Percentiles rank a stretch among this genome's conserved stretches.
These are phyloP conservation scores for Amanita thiersii DNA, from an alignment of 768 basidiomycete species.

Conservation along the genomic window DNA sequence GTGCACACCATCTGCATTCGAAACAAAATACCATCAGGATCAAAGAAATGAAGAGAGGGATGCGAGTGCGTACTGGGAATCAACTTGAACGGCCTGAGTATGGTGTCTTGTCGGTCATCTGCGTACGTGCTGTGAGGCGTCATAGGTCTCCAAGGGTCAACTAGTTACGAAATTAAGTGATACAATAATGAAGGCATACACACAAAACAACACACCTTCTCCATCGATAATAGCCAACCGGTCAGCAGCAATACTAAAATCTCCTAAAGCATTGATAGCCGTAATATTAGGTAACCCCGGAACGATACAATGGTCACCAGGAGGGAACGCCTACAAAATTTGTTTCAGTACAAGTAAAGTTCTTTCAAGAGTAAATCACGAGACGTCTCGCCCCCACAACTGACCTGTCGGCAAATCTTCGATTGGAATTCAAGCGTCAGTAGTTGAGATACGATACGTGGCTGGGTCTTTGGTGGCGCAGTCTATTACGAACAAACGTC, in stretches of 20 bases:
- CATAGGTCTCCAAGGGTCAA: constrained; percentile 89
- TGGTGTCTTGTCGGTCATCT: constrained; percentile 57
- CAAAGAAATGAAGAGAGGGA: not conserved
- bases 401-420: constrained; percentile 27
- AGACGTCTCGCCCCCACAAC: too few relatives aligned
- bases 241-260: constrained; percentile 74
- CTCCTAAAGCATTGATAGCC: constrained; percentile 77
- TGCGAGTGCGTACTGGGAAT: constrained; percentile 60
- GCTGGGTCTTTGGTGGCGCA: constrained; percentile 62
- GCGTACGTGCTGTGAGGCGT: constrained; percentile 80
- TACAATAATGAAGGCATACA: not conserved
- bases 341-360: not conserved
- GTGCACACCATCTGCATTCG: constrained; percentile 55
- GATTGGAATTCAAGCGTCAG: constrained; percentile 39
- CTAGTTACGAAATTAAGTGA: constrained; percentile 23
- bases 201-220: constrained; percentile 39
- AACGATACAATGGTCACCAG: constrained; percentile 67
- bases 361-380: constrained; percentile 2
- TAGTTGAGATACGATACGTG: constrained; percentile 75
- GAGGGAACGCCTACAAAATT: constrained; percentile 54
- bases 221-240: constrained; percentile 85
- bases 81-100: constrained; percentile 73
- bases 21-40: not conserved
- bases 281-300: constrained; percentile 73
- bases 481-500: constrained; percentile 34